Base-by-base conservation (phyloP, 2,329 filamentous ascomycete genomes). In the Stagonosporopsis tanaceti region DNA sequence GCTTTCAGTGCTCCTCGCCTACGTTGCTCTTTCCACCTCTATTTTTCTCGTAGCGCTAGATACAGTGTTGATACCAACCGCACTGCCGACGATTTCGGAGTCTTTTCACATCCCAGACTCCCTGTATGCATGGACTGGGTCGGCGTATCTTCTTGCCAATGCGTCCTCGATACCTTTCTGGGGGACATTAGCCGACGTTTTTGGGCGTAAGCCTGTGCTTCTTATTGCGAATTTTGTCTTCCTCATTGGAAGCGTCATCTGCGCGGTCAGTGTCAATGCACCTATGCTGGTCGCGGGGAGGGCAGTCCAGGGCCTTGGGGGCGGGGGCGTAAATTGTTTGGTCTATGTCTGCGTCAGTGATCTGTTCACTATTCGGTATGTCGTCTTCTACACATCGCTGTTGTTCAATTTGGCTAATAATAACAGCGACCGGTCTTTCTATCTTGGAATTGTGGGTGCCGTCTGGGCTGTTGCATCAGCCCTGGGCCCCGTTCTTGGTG, bases 81-180 rank as follows among this genome's bases (percentile, higher is more conserved):
- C 88, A 7, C 79, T 90, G 6, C 88, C 88, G 0, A 86, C 85
- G 14, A 90, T 91, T 56, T 81, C 85, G 2, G 77, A 76, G 28
- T 81, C 89, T 53, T 86, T 93, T 61, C 73, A 87, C 39, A 66
- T 76, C 9, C 89, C 89, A 2, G 85, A 85, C 7, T 80, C 84
- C 3, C 87, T 89, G n/a, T 93, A 92, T 74, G 86, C 87, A 28
- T 93, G 90, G 91, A 89, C 92, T 53, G 90, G 90, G 1, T 78
- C 75, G 1, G 69, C 74, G 3, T 78, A 77, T 44, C 66, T 78
- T 3, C 71, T 78, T 32, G 66, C 73, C 17, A 76, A 77, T 37
- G 75, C 74, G 6, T 73, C 77, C 1, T 75, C 72, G 1, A 71
- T 76, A 6, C 78, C 78, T 1, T 67, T 78, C 41, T 80, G 78